Evolutionary conservation across 208 protist genomes (phyloP), one percentile per base, ranked within the genome.

Genomic region (Trypanosoma grayi): DNA sequence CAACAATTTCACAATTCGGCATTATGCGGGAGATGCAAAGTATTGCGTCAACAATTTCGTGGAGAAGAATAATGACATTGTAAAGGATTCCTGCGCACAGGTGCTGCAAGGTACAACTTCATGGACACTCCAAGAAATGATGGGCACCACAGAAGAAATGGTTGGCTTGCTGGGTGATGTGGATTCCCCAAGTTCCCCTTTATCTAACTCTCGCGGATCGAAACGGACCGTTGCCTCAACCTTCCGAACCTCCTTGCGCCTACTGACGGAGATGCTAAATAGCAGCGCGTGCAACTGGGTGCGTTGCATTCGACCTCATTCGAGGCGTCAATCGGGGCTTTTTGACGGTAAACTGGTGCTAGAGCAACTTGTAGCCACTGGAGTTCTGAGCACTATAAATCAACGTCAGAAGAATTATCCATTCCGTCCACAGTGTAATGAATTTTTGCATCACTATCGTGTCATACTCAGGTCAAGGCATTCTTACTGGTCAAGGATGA

Each of bases 261-360:
- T 51, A 45, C 55, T 72, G 24, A 60, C 72, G 34, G 37, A 62
- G 22, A 59, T 46, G 47, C 50, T 79, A 25, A 54, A 57, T 33
- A 47, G 41, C 20, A 79, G 66, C 0, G 48, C 30, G 2, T 79
- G 78, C 43, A 55, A 66, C 40, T 87, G 75, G 56, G 75, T 87
- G 14, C 57, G 81, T 37, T 87, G 81, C 48, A 77, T 87, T 41
- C 61, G 68, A 33, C 81, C 81, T 8, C 70, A 87, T 59, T 51
- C 56, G 9, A 51, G 34, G n/a, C 70, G 79, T 60, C 46, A 61
- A 41, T 65, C 60, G 14, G 40, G 51, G n/a, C 41, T 70, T 5
- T 87, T 85, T 45, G 69, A 76, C 36, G 56, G 45, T 25, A 54
- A 70, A 25, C 18, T 65, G 1, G 59, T 77, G 0, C 53, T 77